phyloP scores from a whole-genome alignment of 306 rosid species.

The Dryas octopetala region DNA sequence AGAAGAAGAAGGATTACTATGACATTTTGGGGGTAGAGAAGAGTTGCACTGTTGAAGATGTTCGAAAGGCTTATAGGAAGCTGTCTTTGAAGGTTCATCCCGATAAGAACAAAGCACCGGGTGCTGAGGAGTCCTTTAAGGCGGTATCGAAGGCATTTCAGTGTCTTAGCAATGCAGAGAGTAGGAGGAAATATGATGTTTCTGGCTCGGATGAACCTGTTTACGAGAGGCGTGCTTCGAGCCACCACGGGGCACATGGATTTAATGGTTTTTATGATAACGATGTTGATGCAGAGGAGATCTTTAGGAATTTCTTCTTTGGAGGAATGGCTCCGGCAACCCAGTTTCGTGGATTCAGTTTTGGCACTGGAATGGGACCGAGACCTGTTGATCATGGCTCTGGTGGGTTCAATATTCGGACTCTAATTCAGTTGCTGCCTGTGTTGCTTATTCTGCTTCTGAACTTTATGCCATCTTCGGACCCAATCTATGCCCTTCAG shows the following conservation, averaged over 20 bases:
- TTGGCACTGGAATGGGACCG: constrained; percentile 63
- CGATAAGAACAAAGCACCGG: constrained; percentile 89
- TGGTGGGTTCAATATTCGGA: constrained; percentile 60
- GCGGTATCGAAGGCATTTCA: constrained; percentile 90
- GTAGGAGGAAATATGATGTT: constrained; percentile 61
- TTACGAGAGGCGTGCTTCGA: constrained; percentile 56
- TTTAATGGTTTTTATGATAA: constrained; percentile 70
- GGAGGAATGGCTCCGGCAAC: constrained; percentile 87
- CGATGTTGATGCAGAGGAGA: constrained; percentile 85
- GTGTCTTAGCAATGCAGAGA: constrained; percentile 78
- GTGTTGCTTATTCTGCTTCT: constrained; percentile 64
- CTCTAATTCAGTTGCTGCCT: constrained; percentile 70
- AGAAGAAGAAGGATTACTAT: constrained; percentile 79
- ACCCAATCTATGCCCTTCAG: constrained; percentile 59
- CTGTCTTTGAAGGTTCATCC: constrained; percentile 95
- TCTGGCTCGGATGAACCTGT: constrained; percentile 68
- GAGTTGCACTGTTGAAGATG: constrained; percentile 78
- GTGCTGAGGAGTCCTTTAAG: constrained; percentile 90
- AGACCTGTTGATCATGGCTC: constrained; percentile 61
- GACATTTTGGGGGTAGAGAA: constrained; percentile 87
- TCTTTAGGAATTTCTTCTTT: constrained; percentile 87
- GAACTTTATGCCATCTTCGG: constrained; percentile 78
- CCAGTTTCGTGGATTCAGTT: constrained; percentile 73
- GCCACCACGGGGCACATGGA: constrained; percentile 45
- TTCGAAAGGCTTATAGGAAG: constrained; percentile 76